Conservation (phyloP, 2,329 filamentous ascomycete species). For the Calonectria ilicicola region DNA sequence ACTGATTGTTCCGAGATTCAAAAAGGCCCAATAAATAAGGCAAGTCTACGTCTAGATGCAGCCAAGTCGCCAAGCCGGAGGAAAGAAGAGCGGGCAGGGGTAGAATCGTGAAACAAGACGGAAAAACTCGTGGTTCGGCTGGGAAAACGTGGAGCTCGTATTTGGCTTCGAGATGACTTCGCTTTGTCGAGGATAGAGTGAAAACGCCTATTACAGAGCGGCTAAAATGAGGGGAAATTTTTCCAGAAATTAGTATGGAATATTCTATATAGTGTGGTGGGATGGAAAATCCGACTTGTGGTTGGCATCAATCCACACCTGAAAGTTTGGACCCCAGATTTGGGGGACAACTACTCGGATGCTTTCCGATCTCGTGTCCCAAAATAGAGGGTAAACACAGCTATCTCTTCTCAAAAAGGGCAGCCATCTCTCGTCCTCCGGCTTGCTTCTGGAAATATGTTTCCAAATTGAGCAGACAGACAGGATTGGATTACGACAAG, state of each 20-base stretch:
- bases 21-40: conserved; percentile 2
- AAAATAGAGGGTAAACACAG: not conserved
- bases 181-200: not conserved
- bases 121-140: not conserved
- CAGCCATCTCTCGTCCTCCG: not conserved
- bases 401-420: not conserved
- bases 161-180: not conserved
- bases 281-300: not conserved
- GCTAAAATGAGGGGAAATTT: not conserved
- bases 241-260: not conserved
- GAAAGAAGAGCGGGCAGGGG: not conserved
- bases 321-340: not conserved
- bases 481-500: not conserved
- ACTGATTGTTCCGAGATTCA: not conserved
- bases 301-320: not conserved
- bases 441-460: not conserved
- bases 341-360: not conserved
- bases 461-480: not conserved
- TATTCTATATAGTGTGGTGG: not conserved
- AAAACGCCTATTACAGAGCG: not conserved
- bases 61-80: not conserved
- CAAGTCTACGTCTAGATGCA: not conserved
- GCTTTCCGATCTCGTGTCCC: conserved; percentile 8
- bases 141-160: not conserved
- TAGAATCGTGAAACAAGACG: not conserved